Conservation (phyloP, 192 early-diverging fungal species). For the Haplosporangium gracile region DNA sequence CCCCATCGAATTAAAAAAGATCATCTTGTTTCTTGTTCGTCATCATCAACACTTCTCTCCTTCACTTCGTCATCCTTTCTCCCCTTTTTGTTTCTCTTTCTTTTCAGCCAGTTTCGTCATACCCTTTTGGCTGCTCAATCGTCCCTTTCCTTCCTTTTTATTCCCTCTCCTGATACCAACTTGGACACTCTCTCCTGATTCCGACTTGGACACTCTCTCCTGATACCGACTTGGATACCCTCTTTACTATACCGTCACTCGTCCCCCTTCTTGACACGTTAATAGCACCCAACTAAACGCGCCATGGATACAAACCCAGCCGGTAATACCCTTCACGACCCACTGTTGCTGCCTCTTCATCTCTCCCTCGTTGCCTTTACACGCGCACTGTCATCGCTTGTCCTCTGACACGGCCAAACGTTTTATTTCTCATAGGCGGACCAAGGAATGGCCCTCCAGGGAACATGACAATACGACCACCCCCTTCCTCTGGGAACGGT, state of each 20-base stretch:
- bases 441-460: conserved; percentile 36
- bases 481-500: conserved; percentile 19
- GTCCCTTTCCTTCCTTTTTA: too few relatives aligned
- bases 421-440: conserved; percentile 9
- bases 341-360: background rate
- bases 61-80: background rate
- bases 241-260: background rate
- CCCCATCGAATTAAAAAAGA: conserved; percentile 1
- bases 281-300: background rate
- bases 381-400: background rate
- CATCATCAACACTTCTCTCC: background rate
- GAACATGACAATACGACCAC: conserved; percentile 38
- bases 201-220: background rate
- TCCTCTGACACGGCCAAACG: too few relatives aligned
- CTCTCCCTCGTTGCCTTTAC: background rate
- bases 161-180: background rate
- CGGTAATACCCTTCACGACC: conserved; percentile 15
- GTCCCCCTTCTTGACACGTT: background rate
- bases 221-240: background rate
- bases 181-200: background rate
- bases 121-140: background rate
- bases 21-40: conserved; percentile 6
- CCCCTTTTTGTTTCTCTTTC: background rate
- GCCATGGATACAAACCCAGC: conserved; percentile 28
- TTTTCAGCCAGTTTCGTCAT: background rate